Evolutionary conservation across 2,329 filamentous ascomycete genomes (phyloP).

Genomic region (Metarhizium guizhouense): DNA sequence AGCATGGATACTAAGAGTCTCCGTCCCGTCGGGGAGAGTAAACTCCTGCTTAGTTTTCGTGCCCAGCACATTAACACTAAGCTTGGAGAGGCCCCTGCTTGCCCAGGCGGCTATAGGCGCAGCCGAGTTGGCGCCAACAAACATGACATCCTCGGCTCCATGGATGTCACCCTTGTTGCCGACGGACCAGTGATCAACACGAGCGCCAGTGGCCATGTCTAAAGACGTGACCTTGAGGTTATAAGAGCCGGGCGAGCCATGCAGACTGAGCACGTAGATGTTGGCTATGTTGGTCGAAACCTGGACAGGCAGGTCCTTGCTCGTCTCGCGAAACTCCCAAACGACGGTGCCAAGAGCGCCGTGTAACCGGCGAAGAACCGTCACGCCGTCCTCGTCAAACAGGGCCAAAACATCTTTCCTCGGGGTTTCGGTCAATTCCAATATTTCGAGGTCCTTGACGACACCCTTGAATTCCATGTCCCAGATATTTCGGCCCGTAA

Average conservation of each 20-base stretch:
- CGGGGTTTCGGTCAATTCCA: constrained; percentile 57
- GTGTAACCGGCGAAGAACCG: constrained; percentile 61
- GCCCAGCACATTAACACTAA: constrained; percentile 65
- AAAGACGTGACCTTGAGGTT: constrained; percentile 69
- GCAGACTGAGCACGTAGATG: constrained; percentile 71
- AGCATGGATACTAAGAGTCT: constrained; percentile 59
- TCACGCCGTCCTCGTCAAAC: constrained; percentile 47
- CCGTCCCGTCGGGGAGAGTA: constrained; percentile 36
- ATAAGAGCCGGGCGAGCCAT: constrained; percentile 59
- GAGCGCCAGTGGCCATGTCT: constrained; percentile 64
- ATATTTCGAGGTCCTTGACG: constrained; percentile 65
- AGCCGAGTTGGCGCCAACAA: constrained; percentile 68
- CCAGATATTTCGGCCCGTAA: constrained; percentile 75
- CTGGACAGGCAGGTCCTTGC: constrained; percentile 65
- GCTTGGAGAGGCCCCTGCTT: constrained; percentile 49
- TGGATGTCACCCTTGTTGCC: constrained; percentile 67
- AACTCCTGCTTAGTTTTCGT: constrained; percentile 49
- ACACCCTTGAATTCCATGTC: constrained; percentile 48
- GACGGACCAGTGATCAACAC: constrained; percentile 61
- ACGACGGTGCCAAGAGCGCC: constrained; percentile 62
- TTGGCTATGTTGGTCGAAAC: constrained; percentile 59
- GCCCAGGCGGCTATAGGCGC: constrained; percentile 70
- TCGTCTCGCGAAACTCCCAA: constrained; percentile 69
- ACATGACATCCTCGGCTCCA: constrained; percentile 54
- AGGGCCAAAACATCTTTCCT: constrained; percentile 66